Conservation (phyloP, 208 protist genomes). For the Wallacemonas sp. region DNA sequence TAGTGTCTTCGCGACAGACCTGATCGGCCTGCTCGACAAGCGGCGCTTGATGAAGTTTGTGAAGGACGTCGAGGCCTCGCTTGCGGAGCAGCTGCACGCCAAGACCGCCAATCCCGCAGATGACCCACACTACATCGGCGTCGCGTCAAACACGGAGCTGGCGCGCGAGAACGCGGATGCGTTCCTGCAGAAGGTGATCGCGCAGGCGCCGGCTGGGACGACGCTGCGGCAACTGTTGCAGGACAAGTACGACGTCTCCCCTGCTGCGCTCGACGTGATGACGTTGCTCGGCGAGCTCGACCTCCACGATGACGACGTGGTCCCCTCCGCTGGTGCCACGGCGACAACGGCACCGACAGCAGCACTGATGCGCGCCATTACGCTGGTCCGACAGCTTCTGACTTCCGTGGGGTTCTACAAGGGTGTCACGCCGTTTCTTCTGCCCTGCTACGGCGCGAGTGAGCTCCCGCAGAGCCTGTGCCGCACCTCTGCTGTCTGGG, state of each 20-base stretch:
- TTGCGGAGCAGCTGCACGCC: constrained; percentile 83
- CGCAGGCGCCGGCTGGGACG: constrained; percentile 17
- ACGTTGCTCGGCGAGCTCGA: constrained; percentile 72
- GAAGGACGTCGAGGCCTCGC: constrained; percentile 66
- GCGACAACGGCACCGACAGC: not conserved
- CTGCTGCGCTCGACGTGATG: constrained; percentile 46
- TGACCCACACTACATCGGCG: constrained; percentile 23
- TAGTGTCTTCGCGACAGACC: constrained; percentile 68
- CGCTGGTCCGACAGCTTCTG: constrained; percentile 63
- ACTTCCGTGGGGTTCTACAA: constrained; percentile 80
- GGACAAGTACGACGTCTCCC: constrained; percentile 49
- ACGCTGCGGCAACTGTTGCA: constrained; percentile 47
- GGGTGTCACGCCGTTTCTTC: constrained; percentile 72
- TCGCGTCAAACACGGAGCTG: not conserved
- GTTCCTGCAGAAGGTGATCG: constrained; percentile 20
- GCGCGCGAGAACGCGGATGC: constrained; percentile 16
- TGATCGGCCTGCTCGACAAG: constrained; percentile 86
- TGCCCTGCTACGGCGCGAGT: constrained; percentile 69
- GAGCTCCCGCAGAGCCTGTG: constrained; percentile 91
- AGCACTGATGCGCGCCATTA: constrained; percentile 41
- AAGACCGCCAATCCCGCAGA: constrained; percentile 49
- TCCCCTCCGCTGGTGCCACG: not conserved
- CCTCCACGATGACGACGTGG: constrained; percentile 2
- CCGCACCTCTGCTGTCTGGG: constrained; percentile 83
- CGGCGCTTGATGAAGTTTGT: constrained; percentile 92